phyloP scores from a whole-genome alignment of 371 early-diverging fungal genomes.

The Mucor velutinosus region DNA sequence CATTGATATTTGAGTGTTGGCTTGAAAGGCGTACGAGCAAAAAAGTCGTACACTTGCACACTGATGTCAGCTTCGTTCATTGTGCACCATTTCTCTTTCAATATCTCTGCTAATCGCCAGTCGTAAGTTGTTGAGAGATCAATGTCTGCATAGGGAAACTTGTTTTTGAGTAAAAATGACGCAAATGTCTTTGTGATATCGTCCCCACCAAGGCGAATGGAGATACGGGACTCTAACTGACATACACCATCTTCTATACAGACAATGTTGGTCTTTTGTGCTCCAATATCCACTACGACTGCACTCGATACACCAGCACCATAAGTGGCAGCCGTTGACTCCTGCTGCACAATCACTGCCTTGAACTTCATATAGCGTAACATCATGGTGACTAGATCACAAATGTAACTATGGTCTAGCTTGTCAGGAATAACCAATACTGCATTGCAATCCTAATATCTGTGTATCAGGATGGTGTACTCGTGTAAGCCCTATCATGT shows the following conservation, averaged over 20 bases:
- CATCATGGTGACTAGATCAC: slow-evolving; percentile 67
- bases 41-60: slow-evolving; percentile 80
- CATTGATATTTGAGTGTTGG: slow-evolving; percentile 75
- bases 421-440: slow-evolving; percentile 82
- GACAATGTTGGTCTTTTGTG: slow-evolving; percentile 80
- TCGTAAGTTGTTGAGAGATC: slow-evolving; percentile 66
- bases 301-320: slow-evolving; percentile 89
- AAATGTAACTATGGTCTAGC: slow-evolving; percentile 64
- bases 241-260: slow-evolving; percentile 89
- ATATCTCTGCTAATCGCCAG: slow-evolving; percentile 69
- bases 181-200: slow-evolving; percentile 80
- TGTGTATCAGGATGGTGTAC: neutral
- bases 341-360: slow-evolving; percentile 76
- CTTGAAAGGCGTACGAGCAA: slow-evolving; percentile 72
- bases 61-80: slow-evolving; percentile 83
- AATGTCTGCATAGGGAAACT: slow-evolving; percentile 78
- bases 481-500: neutral
- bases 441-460: slow-evolving; percentile 59
- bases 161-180: slow-evolving; percentile 62
- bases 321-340: slow-evolving; percentile 81
- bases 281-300: slow-evolving; percentile 91
- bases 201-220: slow-evolving; percentile 75
- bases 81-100: slow-evolving; percentile 83
- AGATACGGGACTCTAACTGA: slow-evolving; percentile 62
- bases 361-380: slow-evolving; percentile 78